Percentiles rank a stretch among this genome's conserved stretches.
Conservation (phyloP, 2,329 filamentous ascomycete genomes). For the Penicillium nordicum region DNA sequence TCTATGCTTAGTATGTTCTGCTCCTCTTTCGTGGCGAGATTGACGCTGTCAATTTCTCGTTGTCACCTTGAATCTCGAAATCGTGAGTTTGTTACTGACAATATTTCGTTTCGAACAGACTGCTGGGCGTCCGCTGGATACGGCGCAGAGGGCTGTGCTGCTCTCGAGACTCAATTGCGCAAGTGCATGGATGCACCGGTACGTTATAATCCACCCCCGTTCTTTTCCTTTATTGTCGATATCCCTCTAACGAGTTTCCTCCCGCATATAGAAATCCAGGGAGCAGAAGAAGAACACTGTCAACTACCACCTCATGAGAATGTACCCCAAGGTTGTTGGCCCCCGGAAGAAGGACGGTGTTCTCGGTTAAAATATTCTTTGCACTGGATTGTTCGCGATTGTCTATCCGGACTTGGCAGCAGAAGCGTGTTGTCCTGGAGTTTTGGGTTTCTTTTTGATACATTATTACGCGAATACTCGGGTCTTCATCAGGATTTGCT, state of each 20-base stretch:
- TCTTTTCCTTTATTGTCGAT: background rate
- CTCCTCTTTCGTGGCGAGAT: background rate
- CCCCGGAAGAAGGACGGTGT: slow-evolving; percentile 61
- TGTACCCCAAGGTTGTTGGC: slow-evolving; percentile 70
- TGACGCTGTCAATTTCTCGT: background rate
- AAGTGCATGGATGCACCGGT: slow-evolving; percentile 78
- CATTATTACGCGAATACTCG: slow-evolving; percentile 3
- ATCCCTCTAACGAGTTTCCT: background rate
- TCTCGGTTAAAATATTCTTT: slow-evolving; percentile 29
- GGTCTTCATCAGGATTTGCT: slow-evolving; percentile 2
- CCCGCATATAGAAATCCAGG: slow-evolving; percentile 50
- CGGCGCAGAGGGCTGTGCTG: slow-evolving; percentile 55
- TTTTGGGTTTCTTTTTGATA: slow-evolving; percentile 20
- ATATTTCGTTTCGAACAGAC: slow-evolving; percentile 27
- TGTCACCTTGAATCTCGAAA: background rate
- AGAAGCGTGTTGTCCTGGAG: slow-evolving; percentile 13
- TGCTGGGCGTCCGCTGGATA: slow-evolving; percentile 49
- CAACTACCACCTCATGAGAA: slow-evolving; percentile 84
- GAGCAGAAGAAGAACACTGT: slow-evolving; percentile 69
- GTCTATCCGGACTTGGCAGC: slow-evolving; percentile 2
- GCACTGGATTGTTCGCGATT: background rate
- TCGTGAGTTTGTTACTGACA: slow-evolving; percentile 10
- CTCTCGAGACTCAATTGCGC: slow-evolving; percentile 59
- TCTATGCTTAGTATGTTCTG: slow-evolving; percentile 59
- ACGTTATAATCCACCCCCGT: slow-evolving; percentile 36